phyloP scores from a whole-genome alignment of 2,329 filamentous ascomycete genomes.

The Leptographium lundbergii region DNA sequence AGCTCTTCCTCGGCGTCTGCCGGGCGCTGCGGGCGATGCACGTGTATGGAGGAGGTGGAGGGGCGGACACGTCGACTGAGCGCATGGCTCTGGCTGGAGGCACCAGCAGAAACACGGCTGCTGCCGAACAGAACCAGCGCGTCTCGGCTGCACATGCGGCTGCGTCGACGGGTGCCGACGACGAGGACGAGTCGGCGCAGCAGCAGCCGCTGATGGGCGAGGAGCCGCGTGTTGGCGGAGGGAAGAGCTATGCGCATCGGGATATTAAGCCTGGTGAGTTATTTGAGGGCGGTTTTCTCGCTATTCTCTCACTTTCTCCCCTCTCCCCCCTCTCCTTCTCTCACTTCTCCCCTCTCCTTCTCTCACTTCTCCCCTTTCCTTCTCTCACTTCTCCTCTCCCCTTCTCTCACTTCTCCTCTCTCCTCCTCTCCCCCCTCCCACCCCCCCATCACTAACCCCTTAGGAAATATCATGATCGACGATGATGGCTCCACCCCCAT shows the following conservation, averaged over 20 bases:
- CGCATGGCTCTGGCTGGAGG: slow-evolving; percentile 8
- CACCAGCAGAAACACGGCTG: slow-evolving; percentile 3
- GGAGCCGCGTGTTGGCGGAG: slow-evolving; percentile 59
- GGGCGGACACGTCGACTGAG: neutral
- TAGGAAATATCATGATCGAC: slow-evolving; percentile 94
- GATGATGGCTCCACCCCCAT: slow-evolving; percentile 82
- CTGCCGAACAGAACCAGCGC: slow-evolving; percentile 17
- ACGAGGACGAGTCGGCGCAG: slow-evolving; percentile 61
- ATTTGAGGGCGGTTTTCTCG: neutral
- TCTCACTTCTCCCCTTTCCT: neutral
- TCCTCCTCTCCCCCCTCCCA: neutral
- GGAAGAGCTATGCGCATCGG: slow-evolving; percentile 78
- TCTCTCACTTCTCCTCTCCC: neutral
- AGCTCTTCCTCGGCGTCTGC: slow-evolving; percentile 84
- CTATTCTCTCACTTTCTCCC: neutral
- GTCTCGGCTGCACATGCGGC: slow-evolving; percentile 4
- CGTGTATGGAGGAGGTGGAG: slow-evolving; percentile 48
- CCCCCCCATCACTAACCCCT: neutral
- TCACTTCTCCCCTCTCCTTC: too few species aligned
- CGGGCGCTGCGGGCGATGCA: slow-evolving; percentile 84
- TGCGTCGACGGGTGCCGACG: slow-evolving; percentile 28
- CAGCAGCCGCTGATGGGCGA: slow-evolving; percentile 73
- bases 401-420: neutral
- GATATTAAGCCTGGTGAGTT: slow-evolving; percentile 87
- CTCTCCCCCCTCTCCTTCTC: neutral